Conservation (phyloP, 2,329 filamentous ascomycete species). For the Hymenoscyphus linearis region DNA sequence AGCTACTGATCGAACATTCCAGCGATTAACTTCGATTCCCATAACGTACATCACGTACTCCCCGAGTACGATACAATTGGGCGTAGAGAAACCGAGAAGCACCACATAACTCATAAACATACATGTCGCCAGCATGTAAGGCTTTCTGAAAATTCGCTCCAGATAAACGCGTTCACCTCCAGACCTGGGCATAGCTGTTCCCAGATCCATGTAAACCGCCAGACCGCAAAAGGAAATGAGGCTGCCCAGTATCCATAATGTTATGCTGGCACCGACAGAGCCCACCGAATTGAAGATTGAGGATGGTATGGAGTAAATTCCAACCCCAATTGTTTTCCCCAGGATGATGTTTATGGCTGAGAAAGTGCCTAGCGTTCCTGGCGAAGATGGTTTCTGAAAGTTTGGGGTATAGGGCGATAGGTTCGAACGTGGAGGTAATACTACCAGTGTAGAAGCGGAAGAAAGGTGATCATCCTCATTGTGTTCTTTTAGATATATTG, state of each 20-base stretch:
- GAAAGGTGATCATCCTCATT: constrained; percentile 1
- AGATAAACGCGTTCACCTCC: constrained; percentile 51
- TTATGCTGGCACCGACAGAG: constrained; percentile 47
- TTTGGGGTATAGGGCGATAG: constrained; percentile 21
- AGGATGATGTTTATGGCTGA: constrained; percentile 29
- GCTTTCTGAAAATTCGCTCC: constrained; percentile 46
- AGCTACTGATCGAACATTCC: constrained; percentile 46
- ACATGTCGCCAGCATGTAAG: constrained; percentile 47
- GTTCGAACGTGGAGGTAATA: constrained; percentile 17
- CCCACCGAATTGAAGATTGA: constrained; percentile 51
- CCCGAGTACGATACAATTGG: constrained; percentile 47
- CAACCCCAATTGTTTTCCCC: constrained; percentile 37
- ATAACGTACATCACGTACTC: constrained; percentile 46
- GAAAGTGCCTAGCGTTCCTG: constrained; percentile 34
- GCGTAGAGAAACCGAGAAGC: constrained; percentile 45
- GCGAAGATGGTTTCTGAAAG: constrained; percentile 14
- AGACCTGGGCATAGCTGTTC: constrained; percentile 39
- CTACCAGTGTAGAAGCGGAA: constrained; percentile 5
- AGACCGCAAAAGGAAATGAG: constrained; percentile 42
- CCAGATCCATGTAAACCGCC: constrained; percentile 42
- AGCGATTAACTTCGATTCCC: constrained; percentile 36
- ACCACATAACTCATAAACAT: constrained; percentile 48
- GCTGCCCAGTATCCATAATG: constrained; percentile 49
- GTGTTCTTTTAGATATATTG: constrained; percentile 5
- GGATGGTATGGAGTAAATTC: constrained; percentile 51